Evolutionary conservation across 2,329 filamentous ascomycete genomes (phyloP), one percentile per base, ranked within the genome.

Genomic region (Talaromyces sp.): DNA sequence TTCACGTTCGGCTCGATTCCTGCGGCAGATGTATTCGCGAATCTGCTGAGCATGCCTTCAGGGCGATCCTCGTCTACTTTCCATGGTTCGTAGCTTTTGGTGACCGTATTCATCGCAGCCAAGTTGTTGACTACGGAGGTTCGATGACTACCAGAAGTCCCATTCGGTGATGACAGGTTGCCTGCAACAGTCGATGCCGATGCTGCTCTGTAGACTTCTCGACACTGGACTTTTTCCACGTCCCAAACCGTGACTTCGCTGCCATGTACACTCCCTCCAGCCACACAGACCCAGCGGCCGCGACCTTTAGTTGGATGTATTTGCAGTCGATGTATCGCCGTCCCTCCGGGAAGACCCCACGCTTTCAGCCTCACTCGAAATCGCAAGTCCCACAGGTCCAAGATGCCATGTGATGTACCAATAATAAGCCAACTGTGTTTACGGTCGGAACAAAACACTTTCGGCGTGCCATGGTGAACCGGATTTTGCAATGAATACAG

Each of bases 371-470:
- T 87, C 71, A 98, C 86, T 69, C 88, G 90, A 83, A 99, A 99
- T n/a, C 95, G 90, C 47, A 99, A 83, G 77, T 99, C 95, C 95
- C 95, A 99, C 1, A 99, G 84, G 74, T 96, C 91, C 7, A 99
- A 82, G 31, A 98, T 89, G 40, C 96, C 95, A 74, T 98, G 93
- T 0, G 92, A 92, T 0, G 96, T 99, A 40, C 93, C 95, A 0
- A 98, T 80, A 1, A 96, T 85, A 2, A 99, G 82, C 95, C 95
- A 99, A 73, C 95, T 93, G 60, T 91, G 89, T 74, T 89, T 91
- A 65, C 88, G 86, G 73, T 97, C 93, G 36, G 97, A 85, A 72
- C 91, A 94, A 77, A 99, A 97, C 70, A 92, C 95, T 0, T 92
- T 97, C 1, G 93, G 92, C 0, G 89, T 91, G 13, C 95, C 95